Base-by-base conservation (phyloP, 176 grass and related monocot species). In the Oryza australiensis region DNA sequence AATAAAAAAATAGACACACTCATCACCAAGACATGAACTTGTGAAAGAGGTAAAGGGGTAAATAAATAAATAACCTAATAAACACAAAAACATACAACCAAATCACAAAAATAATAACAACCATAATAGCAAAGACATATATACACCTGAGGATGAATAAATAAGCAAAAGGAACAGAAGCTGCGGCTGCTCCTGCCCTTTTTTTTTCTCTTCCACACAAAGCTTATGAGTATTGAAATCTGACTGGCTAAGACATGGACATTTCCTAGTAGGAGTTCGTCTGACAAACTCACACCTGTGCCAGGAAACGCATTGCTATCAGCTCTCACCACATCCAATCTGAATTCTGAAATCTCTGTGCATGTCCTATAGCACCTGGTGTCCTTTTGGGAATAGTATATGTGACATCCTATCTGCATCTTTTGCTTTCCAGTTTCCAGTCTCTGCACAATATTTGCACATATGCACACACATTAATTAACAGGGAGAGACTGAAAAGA, bases 321-420 rank as follows among this genome's bases (percentile, higher is more conserved):
- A 46, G 70, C 84, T 74, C 57, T 75, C 78, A 62, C 69, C 27
- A 62, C 40, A 75, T 81, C 85, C 60, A 51, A 34, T 62, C 77
- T 86, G 62, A 75, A 86, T 45, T 80, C 45, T 71, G 13, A 45
- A 45, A 43, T 71, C 23, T 26, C 35, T 69, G 78, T 69, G 48
- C 46, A 37, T 37, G 7, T 37, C 62, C 71, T 86, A 43, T 80
- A 53, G 16, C 42, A 35, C 77, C 84, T 66, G 51, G 69, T n/a
- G n/a, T 45, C n/a, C 60, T 57, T 75, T 22, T 74, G 77, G 66
- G 77, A 74, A 86, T 74, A 67, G 84, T 66, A 86, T 37, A 55
- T 33, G 20, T 13, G 12, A 3, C n/a, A 66, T 20, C 22, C 60
- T 48, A 20, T 62, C 68, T 72, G 26, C 22, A 51, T 10, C n/a